These are phyloP conservation scores for Gaeumannomyces sp. DNA, from an alignment of 2,329 filamentous ascomycete species.

Conservation along the genomic window DNA sequence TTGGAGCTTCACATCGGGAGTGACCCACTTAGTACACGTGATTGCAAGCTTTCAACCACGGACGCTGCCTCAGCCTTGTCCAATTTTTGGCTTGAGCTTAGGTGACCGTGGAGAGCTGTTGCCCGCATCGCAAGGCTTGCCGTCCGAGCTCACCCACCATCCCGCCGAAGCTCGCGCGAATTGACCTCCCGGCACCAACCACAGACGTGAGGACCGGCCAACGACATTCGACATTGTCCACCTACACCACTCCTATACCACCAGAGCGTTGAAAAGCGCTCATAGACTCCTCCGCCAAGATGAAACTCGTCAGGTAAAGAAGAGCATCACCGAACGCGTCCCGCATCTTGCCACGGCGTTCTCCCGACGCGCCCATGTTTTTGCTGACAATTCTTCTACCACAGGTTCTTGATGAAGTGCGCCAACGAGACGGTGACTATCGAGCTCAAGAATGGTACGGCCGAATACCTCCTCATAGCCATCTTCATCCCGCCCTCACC, in stretches of 20 bases:
- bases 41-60: background rate
- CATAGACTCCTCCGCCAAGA: slow-evolving; percentile 39
- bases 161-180: background rate
- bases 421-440: slow-evolving; percentile 97
- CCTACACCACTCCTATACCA: background rate
- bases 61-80: background rate
- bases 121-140: background rate
- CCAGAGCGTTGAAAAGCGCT: background rate
- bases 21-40: background rate
- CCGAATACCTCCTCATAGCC: background rate
- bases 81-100: background rate
- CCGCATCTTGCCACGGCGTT: background rate
- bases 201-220: background rate
- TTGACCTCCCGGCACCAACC: background rate
- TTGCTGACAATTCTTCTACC: slow-evolving; percentile 6
- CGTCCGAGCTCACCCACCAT: background rate
- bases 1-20: no score
- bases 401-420: slow-evolving; percentile 98
- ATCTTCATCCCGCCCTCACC: background rate
- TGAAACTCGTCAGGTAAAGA: slow-evolving; percentile 95
- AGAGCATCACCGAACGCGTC: background rate
- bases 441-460: slow-evolving; percentile 91
- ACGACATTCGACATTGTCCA: background rate
- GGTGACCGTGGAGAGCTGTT: background rate
- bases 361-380: background rate